Conservation (phyloP, 78 protist species). For the Emiliania huxleyi region DNA sequence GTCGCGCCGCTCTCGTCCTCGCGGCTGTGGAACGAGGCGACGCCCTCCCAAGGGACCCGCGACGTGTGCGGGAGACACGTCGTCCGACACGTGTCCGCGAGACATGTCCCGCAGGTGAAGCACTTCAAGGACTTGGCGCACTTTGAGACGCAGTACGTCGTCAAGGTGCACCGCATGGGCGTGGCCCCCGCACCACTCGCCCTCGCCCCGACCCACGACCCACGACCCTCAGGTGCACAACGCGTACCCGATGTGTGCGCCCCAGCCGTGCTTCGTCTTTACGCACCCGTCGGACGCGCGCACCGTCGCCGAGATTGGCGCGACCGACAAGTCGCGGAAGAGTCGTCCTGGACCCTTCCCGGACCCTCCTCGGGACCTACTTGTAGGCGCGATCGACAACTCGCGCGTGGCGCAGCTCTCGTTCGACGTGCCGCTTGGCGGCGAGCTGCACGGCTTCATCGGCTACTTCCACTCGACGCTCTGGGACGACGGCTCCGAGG, state of each 20-base stretch:
- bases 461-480: slow-evolving; percentile 92
- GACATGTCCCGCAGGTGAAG: no score
- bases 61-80: no score
- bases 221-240: no score
- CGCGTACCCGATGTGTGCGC: slow-evolving; percentile 26
- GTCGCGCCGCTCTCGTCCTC: slow-evolving; percentile 77
- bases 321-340: no score
- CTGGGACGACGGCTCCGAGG: slow-evolving; percentile 38
- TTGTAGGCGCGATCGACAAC: not conserved
- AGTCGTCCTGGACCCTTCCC: no score
- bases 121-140: not conserved
- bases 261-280: slow-evolving; percentile 72
- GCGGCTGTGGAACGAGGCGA: slow-evolving; percentile 64
- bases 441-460: slow-evolving; percentile 87
- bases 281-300: slow-evolving; percentile 64
- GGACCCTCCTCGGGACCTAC: no score
- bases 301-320: not conserved
- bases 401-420: not conserved
- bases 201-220: no score
- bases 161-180: slow-evolving; percentile 74
- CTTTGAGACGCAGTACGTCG: slow-evolving; percentile 92
- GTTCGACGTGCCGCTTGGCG: not conserved
- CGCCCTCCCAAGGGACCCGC: no score
- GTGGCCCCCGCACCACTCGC: no score
- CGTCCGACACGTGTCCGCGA: no score